Percentiles rank a stretch among this genome's conserved stretches.
phyloP scores from a whole-genome alignment of 257 asterid genomes.

The Solanum infundibuliforme region DNA sequence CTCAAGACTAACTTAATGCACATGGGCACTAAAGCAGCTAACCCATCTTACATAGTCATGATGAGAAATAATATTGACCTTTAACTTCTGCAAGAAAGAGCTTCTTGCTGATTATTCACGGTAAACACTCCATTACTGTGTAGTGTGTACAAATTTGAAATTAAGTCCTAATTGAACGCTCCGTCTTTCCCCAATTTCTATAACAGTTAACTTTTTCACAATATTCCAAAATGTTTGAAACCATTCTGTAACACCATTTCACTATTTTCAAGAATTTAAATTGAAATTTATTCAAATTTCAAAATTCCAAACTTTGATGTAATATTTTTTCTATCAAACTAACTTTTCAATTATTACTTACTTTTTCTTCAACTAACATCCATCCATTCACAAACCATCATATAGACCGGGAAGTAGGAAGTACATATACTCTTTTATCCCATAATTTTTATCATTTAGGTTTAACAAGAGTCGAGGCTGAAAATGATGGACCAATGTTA shows the following conservation, averaged over 20 bases:
- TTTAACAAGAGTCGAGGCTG: background rate
- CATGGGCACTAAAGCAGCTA: background rate
- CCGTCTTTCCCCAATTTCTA: background rate
- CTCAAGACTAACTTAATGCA: background rate
- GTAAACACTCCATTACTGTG: background rate
- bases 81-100: background rate
- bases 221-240: background rate
- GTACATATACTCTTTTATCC: background rate
- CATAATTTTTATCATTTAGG: background rate
- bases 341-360: background rate
- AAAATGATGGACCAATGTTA: background rate
- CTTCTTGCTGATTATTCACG: background rate
- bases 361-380: background rate
- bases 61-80: background rate
- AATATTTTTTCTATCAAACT: background rate
- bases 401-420: background rate
- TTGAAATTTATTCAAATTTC: background rate
- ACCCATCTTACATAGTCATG: background rate
- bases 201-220: background rate
- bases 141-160: background rate
- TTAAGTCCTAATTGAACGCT: background rate
- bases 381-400: background rate
- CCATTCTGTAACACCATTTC: background rate
- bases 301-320: background rate
- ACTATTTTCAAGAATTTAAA: too few species aligned